phyloP scores from a whole-genome alignment of 257 asterid genomes.

The Craterostigma plantagineum region DNA sequence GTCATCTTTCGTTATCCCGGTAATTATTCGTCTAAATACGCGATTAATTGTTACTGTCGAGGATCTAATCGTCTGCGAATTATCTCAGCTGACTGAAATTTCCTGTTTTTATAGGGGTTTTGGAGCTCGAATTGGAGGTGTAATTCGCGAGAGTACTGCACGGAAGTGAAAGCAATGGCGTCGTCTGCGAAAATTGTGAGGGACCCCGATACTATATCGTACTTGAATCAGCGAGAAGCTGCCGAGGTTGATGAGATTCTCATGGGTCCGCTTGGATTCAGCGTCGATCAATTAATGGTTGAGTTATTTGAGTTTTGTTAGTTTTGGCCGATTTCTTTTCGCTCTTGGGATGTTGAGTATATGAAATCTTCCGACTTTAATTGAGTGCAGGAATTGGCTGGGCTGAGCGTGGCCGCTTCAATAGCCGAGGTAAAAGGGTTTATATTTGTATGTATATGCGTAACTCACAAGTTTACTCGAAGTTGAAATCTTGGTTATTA shows the following conservation, averaged over 20 bases:
- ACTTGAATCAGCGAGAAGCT: slow-evolving; percentile 68
- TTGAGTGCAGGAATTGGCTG: slow-evolving; percentile 85
- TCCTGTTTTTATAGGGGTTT: slow-evolving; percentile 17
- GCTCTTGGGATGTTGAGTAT: slow-evolving; percentile 7
- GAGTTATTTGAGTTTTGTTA: neutral
- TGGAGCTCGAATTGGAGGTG: slow-evolving; percentile 17
- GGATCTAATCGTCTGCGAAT: neutral
- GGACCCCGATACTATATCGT: slow-evolving; percentile 37
- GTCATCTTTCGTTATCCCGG: slow-evolving; percentile 10
- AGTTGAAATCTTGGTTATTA: neutral
- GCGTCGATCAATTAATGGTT: slow-evolving; percentile 94
- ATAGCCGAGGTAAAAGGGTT: slow-evolving; percentile 50
- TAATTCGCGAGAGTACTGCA: slow-evolving; percentile 14
- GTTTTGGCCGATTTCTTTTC: slow-evolving; percentile 4
- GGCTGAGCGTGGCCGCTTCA: slow-evolving; percentile 88
- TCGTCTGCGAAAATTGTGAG: slow-evolving; percentile 23
- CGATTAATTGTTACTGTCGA: neutral
- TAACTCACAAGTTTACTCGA: no score
- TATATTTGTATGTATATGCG: no score
- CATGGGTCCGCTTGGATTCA: slow-evolving; percentile 93
- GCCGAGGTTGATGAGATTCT: slow-evolving; percentile 77
- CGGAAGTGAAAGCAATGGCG: slow-evolving; percentile 35
- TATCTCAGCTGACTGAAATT: slow-evolving; percentile 5
- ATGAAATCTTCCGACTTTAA: neutral
- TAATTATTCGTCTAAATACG: neutral